Conservation (phyloP, 148 eudicot genomes). For the Spergularia marina region DNA sequence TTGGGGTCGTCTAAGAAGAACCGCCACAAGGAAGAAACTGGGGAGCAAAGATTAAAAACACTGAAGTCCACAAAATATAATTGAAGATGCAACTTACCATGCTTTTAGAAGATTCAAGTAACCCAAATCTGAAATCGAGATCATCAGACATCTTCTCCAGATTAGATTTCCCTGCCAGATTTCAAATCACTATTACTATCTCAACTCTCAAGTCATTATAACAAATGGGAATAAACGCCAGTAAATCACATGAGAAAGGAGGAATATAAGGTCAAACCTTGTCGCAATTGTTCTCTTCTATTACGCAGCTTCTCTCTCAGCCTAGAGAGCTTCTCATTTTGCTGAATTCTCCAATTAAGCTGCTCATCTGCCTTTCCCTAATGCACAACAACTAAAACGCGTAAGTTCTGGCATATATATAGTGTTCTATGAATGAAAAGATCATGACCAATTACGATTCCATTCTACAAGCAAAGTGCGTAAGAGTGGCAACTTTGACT, state of each 20-base stretch:
- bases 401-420: background rate
- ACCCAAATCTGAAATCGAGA: conserved; percentile 54
- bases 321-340: conserved; percentile 64
- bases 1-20: background rate
- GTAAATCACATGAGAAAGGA: background rate
- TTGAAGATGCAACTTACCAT: conserved; percentile 34
- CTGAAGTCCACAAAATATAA: background rate
- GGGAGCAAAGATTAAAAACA: background rate
- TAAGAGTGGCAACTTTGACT: background rate
- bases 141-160: conserved; percentile 66
- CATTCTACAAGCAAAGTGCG: background rate
- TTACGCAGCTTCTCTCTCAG: conserved; percentile 71
- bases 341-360: conserved; percentile 72
- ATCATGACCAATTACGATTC: conserved; percentile 8
- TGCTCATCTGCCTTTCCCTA: conserved; percentile 94
- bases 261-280: conserved; percentile 41
- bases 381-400: conserved; percentile 18
- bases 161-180: conserved; percentile 63
- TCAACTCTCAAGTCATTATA: background rate
- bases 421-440: background rate
- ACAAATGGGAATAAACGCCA: background rate
- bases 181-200: conserved; percentile 6
- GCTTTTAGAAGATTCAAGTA: conserved; percentile 69
- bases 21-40: background rate
- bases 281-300: conserved; percentile 53